Evolutionary conservation across 345 rosid genomes (phyloP), one percentile per base, ranked within the genome.

Genomic region (Dipteronia dyeriana): DNA sequence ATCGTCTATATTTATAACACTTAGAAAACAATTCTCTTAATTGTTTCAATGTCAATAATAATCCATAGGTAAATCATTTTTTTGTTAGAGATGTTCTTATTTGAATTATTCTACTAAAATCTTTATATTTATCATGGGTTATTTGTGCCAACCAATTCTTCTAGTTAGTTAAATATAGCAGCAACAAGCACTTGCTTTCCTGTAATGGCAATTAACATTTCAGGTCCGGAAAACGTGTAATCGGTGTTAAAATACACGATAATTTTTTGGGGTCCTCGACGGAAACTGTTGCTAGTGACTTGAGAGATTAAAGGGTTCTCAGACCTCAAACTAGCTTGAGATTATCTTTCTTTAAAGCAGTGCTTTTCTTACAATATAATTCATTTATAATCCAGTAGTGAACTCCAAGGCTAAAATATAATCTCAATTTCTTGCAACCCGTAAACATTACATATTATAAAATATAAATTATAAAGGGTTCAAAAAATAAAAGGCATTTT

Each of bases 291-390:
- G 26, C 26, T 26, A 26, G 26, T 26, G 26, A 26, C 26, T 26
- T 26, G 26, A 26, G 26, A 26, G 26, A 26, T 26, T 26, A 26
- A 26, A 26, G 26, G 26, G 26, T 26, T 26, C 26, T 26, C 26
- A 26, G 26, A 26, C 26, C 26, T 61, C 16, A 41, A 45, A 73
- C 9, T 43, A 38, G 4, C 43, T 4, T 26, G 67, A 5, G 16
- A 29, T n/a, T 19, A 51, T 59, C 76, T 80, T 81, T 69, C 87
- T 83, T 87, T 60, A 45, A 85, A 87, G 90, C 86, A 87, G 85
- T 75, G 81, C 67, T 8, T 75, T 84, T 73, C 88, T 83, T 83
- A 25, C 54, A 81, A 64, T 62, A 57, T 78, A 87, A 83, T 87
- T 84, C 79, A 83, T 76, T 70, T 68, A 73, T 57, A 62, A 70